phyloP scores from a whole-genome alignment of 176 grass and related monocot genomes.

The Saccharum spontaneum region DNA sequence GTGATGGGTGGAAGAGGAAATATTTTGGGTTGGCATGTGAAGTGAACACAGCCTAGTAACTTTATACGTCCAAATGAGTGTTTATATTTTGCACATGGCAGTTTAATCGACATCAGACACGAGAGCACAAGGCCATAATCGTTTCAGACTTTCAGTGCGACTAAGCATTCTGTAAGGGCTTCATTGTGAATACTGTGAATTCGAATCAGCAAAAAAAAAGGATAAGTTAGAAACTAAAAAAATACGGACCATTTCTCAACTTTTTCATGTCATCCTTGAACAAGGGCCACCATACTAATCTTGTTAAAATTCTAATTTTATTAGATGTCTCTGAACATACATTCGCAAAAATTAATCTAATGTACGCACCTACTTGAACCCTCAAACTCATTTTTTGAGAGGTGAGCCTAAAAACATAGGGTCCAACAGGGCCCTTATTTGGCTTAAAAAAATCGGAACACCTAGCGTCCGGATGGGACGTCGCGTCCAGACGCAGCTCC shows the following conservation, averaged over 20 bases:
- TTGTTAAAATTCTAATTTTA: slow-evolving; percentile 8
- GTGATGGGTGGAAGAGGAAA: too few species aligned
- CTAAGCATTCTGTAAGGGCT: neutral
- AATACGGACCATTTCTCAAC: neutral
- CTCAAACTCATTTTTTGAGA: too few species aligned
- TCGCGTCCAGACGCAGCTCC: too few species aligned
- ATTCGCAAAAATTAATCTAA: neutral
- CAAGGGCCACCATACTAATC: neutral
- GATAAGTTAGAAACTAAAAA: neutral
- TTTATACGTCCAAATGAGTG: neutral
- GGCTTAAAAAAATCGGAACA: too few species aligned
- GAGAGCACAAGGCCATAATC: neutral
- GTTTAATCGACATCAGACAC: too few species aligned
- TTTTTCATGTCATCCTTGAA: neutral
- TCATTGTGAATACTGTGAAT: neutral
- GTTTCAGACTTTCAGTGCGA: neutral
- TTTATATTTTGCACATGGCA: too few species aligned
- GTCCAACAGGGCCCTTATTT: too few species aligned
- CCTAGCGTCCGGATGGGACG: too few species aligned
- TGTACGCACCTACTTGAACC: too few species aligned
- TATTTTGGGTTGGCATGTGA: too few species aligned
- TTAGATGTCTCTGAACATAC: neutral
- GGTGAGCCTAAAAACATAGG: too few species aligned
- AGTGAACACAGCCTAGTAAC: too few species aligned
- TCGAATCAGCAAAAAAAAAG: neutral